Evolutionary conservation across 495 filamentous ascomycete species (phyloP).

Genomic region (Apodospora peruviana): DNA sequence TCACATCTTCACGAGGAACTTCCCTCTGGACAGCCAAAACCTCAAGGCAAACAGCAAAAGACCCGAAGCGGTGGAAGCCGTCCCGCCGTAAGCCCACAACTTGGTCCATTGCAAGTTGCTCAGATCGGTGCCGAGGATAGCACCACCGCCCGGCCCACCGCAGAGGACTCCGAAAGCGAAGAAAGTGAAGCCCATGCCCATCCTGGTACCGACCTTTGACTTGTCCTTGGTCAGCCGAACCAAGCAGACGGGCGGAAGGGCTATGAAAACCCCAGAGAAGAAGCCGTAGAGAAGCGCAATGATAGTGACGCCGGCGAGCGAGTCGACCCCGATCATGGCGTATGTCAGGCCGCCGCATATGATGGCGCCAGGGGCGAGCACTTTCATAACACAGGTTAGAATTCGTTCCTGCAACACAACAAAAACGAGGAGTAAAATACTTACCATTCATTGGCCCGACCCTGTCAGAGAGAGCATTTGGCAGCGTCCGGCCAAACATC

Average conservation of each 20-base stretch:
- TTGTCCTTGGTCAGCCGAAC: slow-evolving; percentile 57
- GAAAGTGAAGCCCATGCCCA: slow-evolving; percentile 61
- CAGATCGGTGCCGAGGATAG: slow-evolving; percentile 18
- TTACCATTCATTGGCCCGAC: slow-evolving; percentile 25
- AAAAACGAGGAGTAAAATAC: not conserved
- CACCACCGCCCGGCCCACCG: slow-evolving; percentile 26
- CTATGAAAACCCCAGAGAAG: slow-evolving; percentile 46
- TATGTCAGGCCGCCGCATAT: slow-evolving; percentile 12
- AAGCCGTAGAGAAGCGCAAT: slow-evolving; percentile 31
- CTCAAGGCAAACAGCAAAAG: slow-evolving; percentile 5
- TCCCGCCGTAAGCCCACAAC: slow-evolving; percentile 24
- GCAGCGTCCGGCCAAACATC: slow-evolving; percentile 60
- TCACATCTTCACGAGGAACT: slow-evolving; percentile 12
- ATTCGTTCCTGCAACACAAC: not conserved
- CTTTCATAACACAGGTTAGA: slow-evolving; percentile 13
- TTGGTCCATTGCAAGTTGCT: slow-evolving; percentile 22
- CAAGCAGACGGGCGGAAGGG: slow-evolving; percentile 61
- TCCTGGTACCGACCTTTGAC: slow-evolving; percentile 59
- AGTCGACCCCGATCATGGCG: slow-evolving; percentile 11
- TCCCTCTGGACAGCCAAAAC: slow-evolving; percentile 9
- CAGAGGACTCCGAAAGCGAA: slow-evolving; percentile 25
- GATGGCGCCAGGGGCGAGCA: slow-evolving; percentile 18
- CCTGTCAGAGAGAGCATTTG: slow-evolving; percentile 61
- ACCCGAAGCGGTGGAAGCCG: slow-evolving; percentile 1
- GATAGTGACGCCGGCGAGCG: slow-evolving; percentile 17